A percentile compares a stretch with the other conserved stretches of the same genome.
Conservation (phyloP, 805 yeast genomes). For the Spathaspora passalidarum region DNA sequence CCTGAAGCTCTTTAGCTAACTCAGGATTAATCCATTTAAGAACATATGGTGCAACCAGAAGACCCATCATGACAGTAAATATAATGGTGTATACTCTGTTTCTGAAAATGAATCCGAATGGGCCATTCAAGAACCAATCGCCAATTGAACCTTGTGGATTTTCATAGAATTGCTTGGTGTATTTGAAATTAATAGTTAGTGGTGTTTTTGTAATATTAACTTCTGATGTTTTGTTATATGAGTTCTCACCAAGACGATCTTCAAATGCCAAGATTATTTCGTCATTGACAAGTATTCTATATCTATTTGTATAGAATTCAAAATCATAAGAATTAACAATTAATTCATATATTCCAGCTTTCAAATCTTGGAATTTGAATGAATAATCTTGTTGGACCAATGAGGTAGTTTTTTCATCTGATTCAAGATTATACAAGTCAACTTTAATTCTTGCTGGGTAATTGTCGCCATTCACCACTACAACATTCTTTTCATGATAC, state of each 20-base stretch:
- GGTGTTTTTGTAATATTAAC: slow-evolving; percentile 15
- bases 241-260: slow-evolving; percentile 15
- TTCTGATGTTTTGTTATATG: slow-evolving; percentile 18
- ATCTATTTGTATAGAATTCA: slow-evolving; percentile 21
- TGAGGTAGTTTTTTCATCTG: slow-evolving; percentile 7
- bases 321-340: slow-evolving; percentile 36
- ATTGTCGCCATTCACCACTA: slow-evolving; percentile 33
- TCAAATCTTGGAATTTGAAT: slow-evolving; percentile 22
- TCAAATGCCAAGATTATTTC: slow-evolving; percentile 19
- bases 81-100: slow-evolving; percentile 33
- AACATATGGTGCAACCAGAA: slow-evolving; percentile 32
- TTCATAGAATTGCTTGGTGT: slow-evolving; percentile 33
- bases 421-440: slow-evolving; percentile 13
- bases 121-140: slow-evolving; percentile 36
- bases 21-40: slow-evolving; percentile 33
- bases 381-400: slow-evolving; percentile 23
- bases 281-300: slow-evolving; percentile 20
- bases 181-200: slow-evolving; percentile 18
- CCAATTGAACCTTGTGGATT: slow-evolving; percentile 23
- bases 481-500: slow-evolving; percentile 8
- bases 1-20: slow-evolving; percentile 26
- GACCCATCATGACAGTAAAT: slow-evolving; percentile 23
- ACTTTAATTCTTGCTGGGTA: slow-evolving; percentile 30
- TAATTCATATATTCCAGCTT: slow-evolving; percentile 33
- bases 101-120: slow-evolving; percentile 39